phyloP scores from a whole-genome alignment of 768 basidiomycete species.

The Lepiota venenata region DNA sequence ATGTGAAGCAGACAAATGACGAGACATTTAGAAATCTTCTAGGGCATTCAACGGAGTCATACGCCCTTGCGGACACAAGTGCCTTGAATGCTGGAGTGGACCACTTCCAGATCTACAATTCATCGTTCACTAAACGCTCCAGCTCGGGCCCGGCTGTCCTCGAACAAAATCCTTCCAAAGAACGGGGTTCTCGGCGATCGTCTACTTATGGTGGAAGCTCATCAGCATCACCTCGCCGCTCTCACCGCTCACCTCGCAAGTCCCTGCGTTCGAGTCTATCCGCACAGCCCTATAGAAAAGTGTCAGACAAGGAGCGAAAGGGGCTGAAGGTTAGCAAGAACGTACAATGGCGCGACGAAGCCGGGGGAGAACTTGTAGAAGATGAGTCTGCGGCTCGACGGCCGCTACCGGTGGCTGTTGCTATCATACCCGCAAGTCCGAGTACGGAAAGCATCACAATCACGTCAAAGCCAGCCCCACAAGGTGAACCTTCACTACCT shows the following conservation, averaged over 20 bases:
- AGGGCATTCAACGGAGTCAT: slow-evolving; percentile 63
- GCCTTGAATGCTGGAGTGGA: slow-evolving; percentile 36
- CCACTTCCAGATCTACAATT: slow-evolving; percentile 48
- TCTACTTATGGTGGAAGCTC: slow-evolving; percentile 38
- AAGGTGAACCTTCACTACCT: slow-evolving; percentile 19
- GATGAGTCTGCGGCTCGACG: slow-evolving; percentile 33
- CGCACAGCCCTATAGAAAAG: slow-evolving; percentile 57
- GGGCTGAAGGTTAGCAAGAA: slow-evolving; percentile 59
- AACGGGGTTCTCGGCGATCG: slow-evolving; percentile 31
- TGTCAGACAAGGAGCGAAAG: slow-evolving; percentile 62
- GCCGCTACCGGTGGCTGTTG: slow-evolving; percentile 28
- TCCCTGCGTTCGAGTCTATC: slow-evolving; percentile 65
- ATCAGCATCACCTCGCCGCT: slow-evolving; percentile 48
- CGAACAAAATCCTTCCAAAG: slow-evolving; percentile 25
- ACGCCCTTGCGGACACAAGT: slow-evolving; percentile 37
- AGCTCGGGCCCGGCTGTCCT: slow-evolving; percentile 48
- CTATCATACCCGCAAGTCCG: slow-evolving; percentile 43
- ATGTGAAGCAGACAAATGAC: slow-evolving; percentile 65
- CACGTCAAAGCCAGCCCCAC: slow-evolving; percentile 20
- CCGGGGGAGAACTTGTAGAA: slow-evolving; percentile 78
- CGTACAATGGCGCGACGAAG: slow-evolving; percentile 88
- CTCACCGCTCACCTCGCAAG: slow-evolving; percentile 63
- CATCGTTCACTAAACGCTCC: slow-evolving; percentile 44
- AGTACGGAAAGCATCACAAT: slow-evolving; percentile 20
- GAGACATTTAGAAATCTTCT: slow-evolving; percentile 63